A percentile compares a stretch with the other conserved stretches of the same genome.
Conservation (phyloP, 164 flowering plant genomes). For the Vitis vinifera region ASM3070453v1 NC_081811.1:6650001-6650500, state of each 20-base stretch:
- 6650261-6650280: conserved; percentile 26
- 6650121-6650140: conserved; percentile 5
- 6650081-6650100: background rate
- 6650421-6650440: background rate
- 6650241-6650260: conserved; percentile 24
- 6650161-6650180: conserved; percentile 27
- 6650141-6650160: conserved; percentile 43
- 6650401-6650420: conserved; percentile 39
- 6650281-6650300: conserved; percentile 46
- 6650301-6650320: conserved; percentile 24
- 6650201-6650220: conserved; percentile 42
- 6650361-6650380: conserved; percentile 1
- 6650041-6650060: conserved; percentile 46
- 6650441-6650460: conserved; percentile 2
- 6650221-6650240: conserved; percentile 42
- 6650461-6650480: conserved; percentile 11
- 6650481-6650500: background rate
- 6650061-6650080: conserved; percentile 23
- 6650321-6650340: background rate
- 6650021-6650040: conserved; percentile 30
- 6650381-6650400: conserved; percentile 12
- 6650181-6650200: conserved; percentile 40
- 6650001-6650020: conserved; percentile 20
- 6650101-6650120: no score
- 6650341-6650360: background rate